Base-by-base conservation (phyloP, 139 green algal species). In the Closterium sp. region DNA sequence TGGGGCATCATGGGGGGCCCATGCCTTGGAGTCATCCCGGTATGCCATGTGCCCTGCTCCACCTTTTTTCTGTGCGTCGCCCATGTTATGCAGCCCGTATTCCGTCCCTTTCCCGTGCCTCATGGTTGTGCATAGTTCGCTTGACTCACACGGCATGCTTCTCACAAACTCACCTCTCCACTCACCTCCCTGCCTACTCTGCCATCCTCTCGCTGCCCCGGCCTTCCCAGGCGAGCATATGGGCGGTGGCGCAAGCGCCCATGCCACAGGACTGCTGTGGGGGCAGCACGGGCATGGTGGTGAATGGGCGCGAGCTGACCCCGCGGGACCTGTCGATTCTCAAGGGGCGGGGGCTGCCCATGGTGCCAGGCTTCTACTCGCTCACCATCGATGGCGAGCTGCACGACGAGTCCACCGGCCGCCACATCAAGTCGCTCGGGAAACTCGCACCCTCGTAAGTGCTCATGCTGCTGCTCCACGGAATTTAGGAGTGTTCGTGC, bases 1-100 rank as follows among this genome's bases (percentile, higher is more conserved):
- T 90, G 87, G 87, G 87, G 87, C 35, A 84, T 90, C 9, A 69
- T 85, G 87, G 87, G 87, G 30, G 87, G 87, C 6, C 87, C 87
- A 2, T 85, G 32, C 32, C 31, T 90, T 33, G 87, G 87, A 32
- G 38, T 90, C 36, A 90, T 90, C 35, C 87, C 87, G 87, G 36
- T 84, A 87, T 23, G 38, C 33, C 31, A 19, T 69, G 12, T 69
- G 43, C 43, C 7, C 21, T 69, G 12, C 43, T n/a, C n/a, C n/a
- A 85, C 28, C 76, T n/a, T 25, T n/a, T n/a, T n/a, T n/a, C n/a
- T n/a, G n/a, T n/a, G n/a, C n/a, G n/a, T n/a, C n/a, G n/a, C n/a
- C n/a, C n/a, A n/a, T n/a, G n/a, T n/a, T n/a, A n/a, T n/a, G n/a
- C n/a, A n/a, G n/a, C n/a, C n/a, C n/a, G n/a, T n/a, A n/a, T n/a